Evolutionary conservation across 2,329 filamentous ascomycete genomes (phyloP).

Genomic region (Coniella vitis): DNA sequence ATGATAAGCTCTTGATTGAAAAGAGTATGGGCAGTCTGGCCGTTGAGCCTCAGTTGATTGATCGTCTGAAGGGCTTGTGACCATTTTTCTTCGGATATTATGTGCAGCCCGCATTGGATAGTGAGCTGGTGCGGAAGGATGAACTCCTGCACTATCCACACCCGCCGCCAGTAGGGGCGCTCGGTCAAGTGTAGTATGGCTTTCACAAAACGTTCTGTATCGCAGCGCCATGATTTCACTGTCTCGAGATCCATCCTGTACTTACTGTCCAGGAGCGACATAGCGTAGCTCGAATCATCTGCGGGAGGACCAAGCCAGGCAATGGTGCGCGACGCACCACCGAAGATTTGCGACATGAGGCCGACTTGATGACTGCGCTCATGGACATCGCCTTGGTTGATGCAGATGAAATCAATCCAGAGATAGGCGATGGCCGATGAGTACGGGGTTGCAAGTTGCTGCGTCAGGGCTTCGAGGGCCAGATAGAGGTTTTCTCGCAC

Average conservation of each 20-base stretch:
- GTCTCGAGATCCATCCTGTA: background rate
- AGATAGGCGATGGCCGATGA: no score
- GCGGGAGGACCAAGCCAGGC: background rate
- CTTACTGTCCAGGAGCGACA: background rate
- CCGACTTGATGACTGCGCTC: constrained; percentile 17
- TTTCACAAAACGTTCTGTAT: background rate
- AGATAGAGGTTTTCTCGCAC: constrained; percentile 13
- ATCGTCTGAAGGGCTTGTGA: background rate
- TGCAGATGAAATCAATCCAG: constrained; percentile 16
- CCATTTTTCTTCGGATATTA: background rate
- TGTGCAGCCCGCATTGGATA: background rate
- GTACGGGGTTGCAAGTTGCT: no score
- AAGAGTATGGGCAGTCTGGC: background rate
- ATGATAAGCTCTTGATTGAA: background rate
- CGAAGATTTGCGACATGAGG: constrained; percentile 6
- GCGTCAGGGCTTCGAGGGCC: constrained; percentile 6
- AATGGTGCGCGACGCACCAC: background rate
- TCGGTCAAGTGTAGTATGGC: background rate
- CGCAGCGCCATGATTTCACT: no score
- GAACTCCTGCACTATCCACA: constrained; percentile 11
- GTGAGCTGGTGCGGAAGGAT: background rate
- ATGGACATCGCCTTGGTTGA: constrained; percentile 10
- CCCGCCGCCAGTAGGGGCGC: constrained; percentile 5
- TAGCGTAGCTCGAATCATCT: background rate
- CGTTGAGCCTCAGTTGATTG: background rate